These are phyloP conservation scores for Grosmannia serpens DNA, from an alignment of 2,329 filamentous ascomycete genomes.

Conservation along the genomic window DNA sequence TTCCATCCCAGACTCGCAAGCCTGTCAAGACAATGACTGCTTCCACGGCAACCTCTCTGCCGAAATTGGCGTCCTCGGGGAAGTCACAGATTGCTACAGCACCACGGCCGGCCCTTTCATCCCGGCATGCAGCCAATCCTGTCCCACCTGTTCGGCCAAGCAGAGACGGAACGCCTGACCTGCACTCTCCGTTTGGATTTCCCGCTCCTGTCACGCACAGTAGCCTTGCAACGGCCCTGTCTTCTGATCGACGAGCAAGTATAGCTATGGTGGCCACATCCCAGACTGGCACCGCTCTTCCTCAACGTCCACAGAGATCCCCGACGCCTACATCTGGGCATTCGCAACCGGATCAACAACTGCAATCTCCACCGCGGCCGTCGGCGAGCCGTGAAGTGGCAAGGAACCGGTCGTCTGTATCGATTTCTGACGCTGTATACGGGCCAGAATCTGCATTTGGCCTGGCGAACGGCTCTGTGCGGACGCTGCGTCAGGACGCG, in stretches of 20 bases:
- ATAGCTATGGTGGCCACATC: slow-evolving; percentile 4
- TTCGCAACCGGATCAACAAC: not conserved
- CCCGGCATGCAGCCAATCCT: slow-evolving; percentile 14
- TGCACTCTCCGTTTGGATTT: slow-evolving; percentile 43
- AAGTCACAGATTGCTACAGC: slow-evolving; percentile 13
- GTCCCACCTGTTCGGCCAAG: slow-evolving; percentile 51
- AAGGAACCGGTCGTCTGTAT: not conserved
- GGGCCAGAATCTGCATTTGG: not conserved
- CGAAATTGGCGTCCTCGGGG: not conserved
- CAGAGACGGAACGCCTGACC: slow-evolving; percentile 53
- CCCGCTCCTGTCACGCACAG: slow-evolving; percentile 48
- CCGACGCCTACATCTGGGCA: not conserved
- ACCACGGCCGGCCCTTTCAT: slow-evolving; percentile 6
- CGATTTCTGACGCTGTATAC: not conserved
- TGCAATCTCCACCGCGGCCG: not conserved
- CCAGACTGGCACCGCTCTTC: slow-evolving; percentile 6
- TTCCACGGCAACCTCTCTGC: not conserved
- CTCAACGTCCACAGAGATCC: not conserved
- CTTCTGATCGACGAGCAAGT: slow-evolving; percentile 37
- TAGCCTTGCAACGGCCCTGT: slow-evolving; percentile 41
- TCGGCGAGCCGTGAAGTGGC: not conserved
- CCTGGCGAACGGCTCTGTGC: not conserved
- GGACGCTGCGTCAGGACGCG: not conserved
- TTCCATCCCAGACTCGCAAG: not conserved
- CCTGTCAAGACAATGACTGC: not conserved